Conservation (phyloP, 331 rosid genomes). For the Quercus lobata region DNA sequence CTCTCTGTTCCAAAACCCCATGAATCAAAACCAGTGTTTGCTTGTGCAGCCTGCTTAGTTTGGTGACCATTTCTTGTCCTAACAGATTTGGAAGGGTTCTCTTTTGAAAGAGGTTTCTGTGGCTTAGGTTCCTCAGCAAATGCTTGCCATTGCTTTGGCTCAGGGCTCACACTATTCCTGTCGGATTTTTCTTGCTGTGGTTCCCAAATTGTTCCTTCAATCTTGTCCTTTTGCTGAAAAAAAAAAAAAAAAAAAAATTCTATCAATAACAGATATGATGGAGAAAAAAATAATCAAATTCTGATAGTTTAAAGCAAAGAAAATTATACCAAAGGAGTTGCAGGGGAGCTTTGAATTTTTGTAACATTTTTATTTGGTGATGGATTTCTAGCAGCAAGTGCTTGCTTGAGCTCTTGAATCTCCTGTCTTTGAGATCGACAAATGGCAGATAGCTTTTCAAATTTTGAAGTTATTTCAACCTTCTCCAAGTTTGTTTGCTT, state of each 20-base stretch:
- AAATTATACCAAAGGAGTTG: constrained; percentile 39
- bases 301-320: background rate
- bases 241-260: background rate
- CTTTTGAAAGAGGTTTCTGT: constrained; percentile 37
- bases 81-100: constrained; percentile 57
- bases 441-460: constrained; percentile 83
- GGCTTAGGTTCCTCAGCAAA: constrained; percentile 58
- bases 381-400: constrained; percentile 60
- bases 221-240: constrained; percentile 32
- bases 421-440: constrained; percentile 96
- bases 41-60: constrained; percentile 44
- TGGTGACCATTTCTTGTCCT: constrained; percentile 62
- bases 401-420: constrained; percentile 87
- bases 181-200: constrained; percentile 42
- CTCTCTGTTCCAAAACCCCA: constrained; percentile 89
- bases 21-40: constrained; percentile 46
- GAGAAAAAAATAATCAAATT: background rate
- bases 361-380: constrained; percentile 53
- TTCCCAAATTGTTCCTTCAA: constrained; percentile 31
- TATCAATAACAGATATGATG: background rate
- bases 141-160: constrained; percentile 72
- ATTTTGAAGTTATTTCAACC: constrained; percentile 79
- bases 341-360: constrained; percentile 42
- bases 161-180: constrained; percentile 51
- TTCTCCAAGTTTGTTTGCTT: constrained; percentile 64